These are phyloP conservation scores for Colletotrichum agaves DNA, from an alignment of 2,329 filamentous ascomycete species.

Conservation along the genomic window DNA sequence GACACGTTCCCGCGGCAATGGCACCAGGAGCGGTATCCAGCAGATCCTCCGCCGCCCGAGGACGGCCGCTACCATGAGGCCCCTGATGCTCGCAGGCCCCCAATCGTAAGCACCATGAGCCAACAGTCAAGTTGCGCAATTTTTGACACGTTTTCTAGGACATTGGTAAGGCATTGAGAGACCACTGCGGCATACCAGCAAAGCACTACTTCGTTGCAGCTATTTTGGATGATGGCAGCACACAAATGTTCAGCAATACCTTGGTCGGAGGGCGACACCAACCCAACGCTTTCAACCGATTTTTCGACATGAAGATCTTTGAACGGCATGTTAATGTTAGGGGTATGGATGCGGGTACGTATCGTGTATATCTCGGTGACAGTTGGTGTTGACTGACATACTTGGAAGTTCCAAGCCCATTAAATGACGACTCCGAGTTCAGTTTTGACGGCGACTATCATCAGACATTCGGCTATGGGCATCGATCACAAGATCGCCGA, in stretches of 20 bases:
- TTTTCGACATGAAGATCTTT: slow-evolving; percentile 59
- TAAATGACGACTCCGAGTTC: slow-evolving; percentile 46
- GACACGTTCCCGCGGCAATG: slow-evolving; percentile 51
- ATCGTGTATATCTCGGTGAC: not conserved
- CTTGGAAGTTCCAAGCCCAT: slow-evolving; percentile 46
- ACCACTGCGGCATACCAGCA: slow-evolving; percentile 63
- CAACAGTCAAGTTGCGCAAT: not conserved
- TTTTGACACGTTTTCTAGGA: slow-evolving; percentile 47
- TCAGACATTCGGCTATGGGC: slow-evolving; percentile 40
- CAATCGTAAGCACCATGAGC: slow-evolving; percentile 29
- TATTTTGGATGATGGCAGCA: slow-evolving; percentile 58
- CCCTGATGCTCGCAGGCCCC: slow-evolving; percentile 35
- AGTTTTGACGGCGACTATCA: slow-evolving; percentile 37
- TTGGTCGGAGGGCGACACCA: slow-evolving; percentile 52
- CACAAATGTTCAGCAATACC: slow-evolving; percentile 47
- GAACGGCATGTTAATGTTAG: slow-evolving; percentile 50
- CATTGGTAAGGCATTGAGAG: slow-evolving; percentile 62
- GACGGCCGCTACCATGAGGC: slow-evolving; percentile 36
- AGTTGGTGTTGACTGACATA: slow-evolving; percentile 15
- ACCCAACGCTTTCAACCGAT: slow-evolving; percentile 53
- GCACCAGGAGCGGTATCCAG: slow-evolving; percentile 43
- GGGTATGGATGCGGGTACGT: slow-evolving; percentile 52
- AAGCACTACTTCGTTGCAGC: slow-evolving; percentile 64
- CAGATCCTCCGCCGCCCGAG: slow-evolving; percentile 37
- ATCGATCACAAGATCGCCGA: slow-evolving; percentile 41